These are phyloP conservation scores for Tricholoma furcatifolium DNA, from an alignment of 768 basidiomycete species.

Conservation along the genomic window DNA sequence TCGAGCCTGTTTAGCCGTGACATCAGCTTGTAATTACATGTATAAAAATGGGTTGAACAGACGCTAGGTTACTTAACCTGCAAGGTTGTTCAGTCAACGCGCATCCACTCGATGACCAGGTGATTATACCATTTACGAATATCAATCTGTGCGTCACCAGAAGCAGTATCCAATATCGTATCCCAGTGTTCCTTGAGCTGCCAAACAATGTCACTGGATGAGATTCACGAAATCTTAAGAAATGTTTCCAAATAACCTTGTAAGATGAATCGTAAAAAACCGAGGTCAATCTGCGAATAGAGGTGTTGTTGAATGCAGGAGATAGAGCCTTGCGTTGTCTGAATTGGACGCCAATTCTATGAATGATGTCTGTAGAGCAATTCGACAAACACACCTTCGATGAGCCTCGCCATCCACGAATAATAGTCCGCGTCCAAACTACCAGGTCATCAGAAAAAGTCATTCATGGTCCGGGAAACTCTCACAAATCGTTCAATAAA, in stretches of 20 bases:
- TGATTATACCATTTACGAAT: conserved; percentile 42
- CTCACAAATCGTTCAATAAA: too few species aligned
- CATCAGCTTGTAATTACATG: background rate
- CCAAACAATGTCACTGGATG: background rate
- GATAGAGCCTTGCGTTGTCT: conserved; percentile 51
- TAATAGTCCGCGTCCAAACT: conserved; percentile 41
- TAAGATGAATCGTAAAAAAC: conserved; percentile 53
- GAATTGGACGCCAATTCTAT: background rate
- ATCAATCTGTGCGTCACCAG: conserved; percentile 43
- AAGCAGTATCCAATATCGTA: conserved; percentile 19
- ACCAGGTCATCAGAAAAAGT: background rate
- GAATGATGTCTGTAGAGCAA: too few species aligned
- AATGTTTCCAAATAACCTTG: conserved; percentile 38
- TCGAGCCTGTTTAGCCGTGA: conserved; percentile 41
- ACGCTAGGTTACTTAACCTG: conserved; percentile 50
- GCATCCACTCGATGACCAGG: conserved; percentile 37
- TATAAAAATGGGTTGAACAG: conserved; percentile 7
- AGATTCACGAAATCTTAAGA: background rate
- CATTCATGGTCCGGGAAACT: too few species aligned
- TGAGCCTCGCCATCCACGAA: conserved; percentile 48
- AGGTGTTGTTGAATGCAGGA: conserved; percentile 52
- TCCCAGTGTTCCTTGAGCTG: conserved; percentile 32
- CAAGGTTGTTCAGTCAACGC: conserved; percentile 5
- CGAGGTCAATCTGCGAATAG: conserved; percentile 42
- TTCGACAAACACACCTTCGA: conserved; percentile 29